Percentiles rank a stretch among this genome's conserved stretches.
Evolutionary conservation across 257 asterid genomes (phyloP).

Genomic region (Capsicum rhomboideum): DNA sequence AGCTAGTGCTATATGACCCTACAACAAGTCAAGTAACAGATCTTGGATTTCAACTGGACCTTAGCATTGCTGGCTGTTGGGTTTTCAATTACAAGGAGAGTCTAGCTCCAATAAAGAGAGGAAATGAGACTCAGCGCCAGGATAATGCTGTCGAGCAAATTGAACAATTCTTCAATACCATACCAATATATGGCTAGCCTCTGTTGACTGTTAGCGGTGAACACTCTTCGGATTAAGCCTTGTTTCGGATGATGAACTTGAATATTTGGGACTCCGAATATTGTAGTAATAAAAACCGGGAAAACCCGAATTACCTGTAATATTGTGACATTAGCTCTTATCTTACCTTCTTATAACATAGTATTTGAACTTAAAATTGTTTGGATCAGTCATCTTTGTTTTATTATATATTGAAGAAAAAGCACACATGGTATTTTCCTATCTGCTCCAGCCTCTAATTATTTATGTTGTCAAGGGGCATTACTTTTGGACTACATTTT

Average conservation of each 20-base stretch:
- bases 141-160: too few species aligned
- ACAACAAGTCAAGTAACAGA: not conserved
- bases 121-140: too few species aligned
- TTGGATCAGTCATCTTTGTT: not conserved
- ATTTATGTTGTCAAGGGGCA: not conserved
- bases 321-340: not conserved
- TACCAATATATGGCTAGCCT: too few species aligned
- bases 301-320: not conserved
- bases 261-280: not conserved
- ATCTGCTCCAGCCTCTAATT: not conserved
- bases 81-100: slow-evolving; percentile 32
- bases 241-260: not conserved
- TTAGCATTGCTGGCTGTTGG: not conserved
- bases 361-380: not conserved
- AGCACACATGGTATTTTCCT: not conserved
- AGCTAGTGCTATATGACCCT: not conserved
- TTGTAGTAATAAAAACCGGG: not conserved
- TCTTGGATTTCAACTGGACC: not conserved
- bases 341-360: not conserved
- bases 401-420: not conserved
- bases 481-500: not conserved
- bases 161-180: too few species aligned
- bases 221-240: not conserved
- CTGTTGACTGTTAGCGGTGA: too few species aligned
- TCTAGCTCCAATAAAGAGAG: slow-evolving; percentile 15